Base-by-base conservation (phyloP, 2,329 filamentous ascomycete species). In the Stemphylium lycopersici region DNA sequence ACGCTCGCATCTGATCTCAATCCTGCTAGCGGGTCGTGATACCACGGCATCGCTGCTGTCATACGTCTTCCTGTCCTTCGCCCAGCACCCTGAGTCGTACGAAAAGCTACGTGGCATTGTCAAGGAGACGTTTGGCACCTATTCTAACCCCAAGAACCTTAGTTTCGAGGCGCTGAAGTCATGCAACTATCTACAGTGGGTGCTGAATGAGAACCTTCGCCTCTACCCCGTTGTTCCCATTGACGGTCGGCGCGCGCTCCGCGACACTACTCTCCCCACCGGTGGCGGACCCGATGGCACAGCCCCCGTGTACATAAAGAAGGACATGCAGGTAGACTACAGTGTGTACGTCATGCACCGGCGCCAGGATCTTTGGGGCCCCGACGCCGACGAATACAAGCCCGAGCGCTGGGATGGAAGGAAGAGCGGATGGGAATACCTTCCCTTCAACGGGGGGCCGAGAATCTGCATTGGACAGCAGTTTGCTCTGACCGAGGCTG, bases 11-110 rank as follows among this genome's bases (percentile, higher is more conserved):
- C 80, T 96, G 41, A 83, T 95, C 12, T 87, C 89, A 40, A 85
- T 96, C 16, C 83, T 96, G 2, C 83, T 96, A 6, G 93, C 93
- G 1, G 91, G 91, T 6, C 84, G 90, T 36, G 93, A 97, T 73
- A 96, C 92, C 13, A 96, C 93, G 0, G 91, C 92, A 29, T 84
- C 82, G 1, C 90, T 90, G 0, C 81, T 97, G 0, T 89, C 87
- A 0, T 96, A 90, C 86, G 81, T 86, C 39, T 82, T 96, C 53
- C 61, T 69, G 42, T 40, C 62, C 16, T 61, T 76, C 48, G 72
- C 71, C 13, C 66, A 76, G n/a, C 73, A 76, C 36, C 74, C 76
- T 2, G 63, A 66, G 3, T 59, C 74, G 48, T 62, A 72, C 67
- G 40, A 59, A 49, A 58, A 73, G 59, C 59, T 77, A 61, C 53